Conservation (phyloP, 176 grass and related monocot species). For the Leersia perrieri region DNA sequence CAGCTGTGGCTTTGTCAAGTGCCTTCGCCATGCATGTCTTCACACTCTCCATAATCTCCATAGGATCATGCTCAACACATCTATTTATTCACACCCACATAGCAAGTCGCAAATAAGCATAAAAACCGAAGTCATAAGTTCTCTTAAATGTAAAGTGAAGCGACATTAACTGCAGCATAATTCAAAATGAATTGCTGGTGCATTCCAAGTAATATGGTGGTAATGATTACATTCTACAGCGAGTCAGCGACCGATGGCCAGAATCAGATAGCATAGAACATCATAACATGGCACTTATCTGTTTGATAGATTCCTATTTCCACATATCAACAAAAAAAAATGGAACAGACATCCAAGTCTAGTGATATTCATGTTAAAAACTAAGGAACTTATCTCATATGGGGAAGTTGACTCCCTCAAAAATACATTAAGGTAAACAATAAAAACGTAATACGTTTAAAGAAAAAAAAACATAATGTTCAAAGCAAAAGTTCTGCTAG, state of each 20-base stretch:
- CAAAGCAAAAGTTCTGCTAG: background rate
- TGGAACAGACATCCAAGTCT: background rate
- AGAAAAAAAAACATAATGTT: background rate
- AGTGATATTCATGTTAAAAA: background rate
- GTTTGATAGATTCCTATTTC: background rate
- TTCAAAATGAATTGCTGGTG: background rate
- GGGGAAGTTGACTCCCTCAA: background rate
- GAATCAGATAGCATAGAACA: background rate
- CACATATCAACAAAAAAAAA: background rate
- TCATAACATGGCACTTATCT: background rate
- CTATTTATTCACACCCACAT: constrained; percentile 32
- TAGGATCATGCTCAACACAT: constrained; percentile 97
- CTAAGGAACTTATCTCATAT: background rate
- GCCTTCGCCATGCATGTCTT: constrained; percentile 61
- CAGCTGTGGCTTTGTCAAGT: constrained; percentile 52
- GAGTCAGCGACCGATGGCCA: background rate
- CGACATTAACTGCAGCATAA: background rate
- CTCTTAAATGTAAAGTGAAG: background rate
- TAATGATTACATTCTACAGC: background rate
- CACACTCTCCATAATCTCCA: constrained; percentile 84
- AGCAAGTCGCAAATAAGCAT: background rate
- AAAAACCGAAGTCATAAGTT: background rate
- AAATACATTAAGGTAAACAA: background rate
- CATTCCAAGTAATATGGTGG: background rate
- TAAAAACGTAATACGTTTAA: background rate